Evolutionary conservation across 2,329 filamentous ascomycete genomes (phyloP).

Genomic region (Pseudogymnoascus sp.): DNA sequence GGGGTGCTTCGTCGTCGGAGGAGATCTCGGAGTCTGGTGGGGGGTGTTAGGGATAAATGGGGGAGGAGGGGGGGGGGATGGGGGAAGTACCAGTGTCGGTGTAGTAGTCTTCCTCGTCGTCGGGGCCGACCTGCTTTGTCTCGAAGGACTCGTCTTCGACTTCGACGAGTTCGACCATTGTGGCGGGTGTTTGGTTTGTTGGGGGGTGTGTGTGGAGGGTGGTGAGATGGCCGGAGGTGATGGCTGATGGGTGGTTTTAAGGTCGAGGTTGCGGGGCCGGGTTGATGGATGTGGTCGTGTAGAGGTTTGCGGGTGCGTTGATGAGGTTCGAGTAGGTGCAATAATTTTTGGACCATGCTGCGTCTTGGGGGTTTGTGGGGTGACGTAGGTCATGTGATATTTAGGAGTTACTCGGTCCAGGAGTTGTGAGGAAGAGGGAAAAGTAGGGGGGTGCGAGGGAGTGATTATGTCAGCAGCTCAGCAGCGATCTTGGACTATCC

Average conservation of each 20-base stretch:
- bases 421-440: too few species aligned
- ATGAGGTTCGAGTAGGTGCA: slow-evolving; percentile 4
- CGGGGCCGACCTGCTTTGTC: slow-evolving; percentile 55
- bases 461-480: slow-evolving; percentile 11
- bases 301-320: neutral
- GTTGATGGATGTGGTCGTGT: neutral
- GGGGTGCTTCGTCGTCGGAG: slow-evolving; percentile 60
- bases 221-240: neutral
- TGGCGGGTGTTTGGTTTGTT: slow-evolving; percentile 25
- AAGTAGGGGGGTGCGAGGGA: slow-evolving; percentile 10
- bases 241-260: neutral
- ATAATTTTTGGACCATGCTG: slow-evolving; percentile 4
- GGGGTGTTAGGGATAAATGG: slow-evolving; percentile 1
- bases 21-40: slow-evolving; percentile 71
- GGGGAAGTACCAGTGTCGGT: slow-evolving; percentile 71
- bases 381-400: neutral
- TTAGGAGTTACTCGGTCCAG: neutral
- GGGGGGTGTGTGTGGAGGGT: neutral
- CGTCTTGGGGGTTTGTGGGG: neutral
- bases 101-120: slow-evolving; percentile 75
- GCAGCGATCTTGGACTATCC: slow-evolving; percentile 1
- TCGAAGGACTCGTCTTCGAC: slow-evolving; percentile 94
- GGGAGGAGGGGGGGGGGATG: slow-evolving; percentile 1
- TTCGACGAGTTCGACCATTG: slow-evolving; percentile 94
- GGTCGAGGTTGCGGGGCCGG: neutral